These are phyloP conservation scores for Fraxinus dipetala DNA, from an alignment of 305 asterid genomes.

Conservation along the genomic window DNA sequence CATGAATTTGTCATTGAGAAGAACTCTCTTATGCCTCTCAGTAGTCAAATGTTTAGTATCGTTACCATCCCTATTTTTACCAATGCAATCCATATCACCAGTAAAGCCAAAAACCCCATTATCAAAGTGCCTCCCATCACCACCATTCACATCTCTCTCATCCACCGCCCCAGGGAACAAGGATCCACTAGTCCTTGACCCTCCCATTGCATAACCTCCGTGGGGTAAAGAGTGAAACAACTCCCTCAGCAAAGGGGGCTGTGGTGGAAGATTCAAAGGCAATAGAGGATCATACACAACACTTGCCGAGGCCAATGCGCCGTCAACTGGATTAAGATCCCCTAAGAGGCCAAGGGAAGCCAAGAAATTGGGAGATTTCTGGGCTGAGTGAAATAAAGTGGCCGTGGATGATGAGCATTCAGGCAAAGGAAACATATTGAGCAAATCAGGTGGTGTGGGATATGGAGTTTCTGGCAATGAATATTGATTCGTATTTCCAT, in stretches of 20 bases:
- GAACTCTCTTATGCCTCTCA: conserved; percentile 72
- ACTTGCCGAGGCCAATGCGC: conserved; percentile 24
- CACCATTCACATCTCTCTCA: conserved; percentile 43
- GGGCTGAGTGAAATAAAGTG: conserved; percentile 32
- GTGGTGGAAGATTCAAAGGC: conserved; percentile 72
- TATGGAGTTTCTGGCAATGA: conserved; percentile 30
- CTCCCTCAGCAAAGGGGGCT: conserved; percentile 73
- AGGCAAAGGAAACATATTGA: conserved; percentile 62
- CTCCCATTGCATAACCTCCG: conserved; percentile 38
- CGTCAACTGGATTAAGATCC: conserved; percentile 32
- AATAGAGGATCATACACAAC: conserved; percentile 61
- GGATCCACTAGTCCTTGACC: conserved; percentile 33
- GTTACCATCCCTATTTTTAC: conserved; percentile 51
- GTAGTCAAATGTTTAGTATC: conserved; percentile 62
- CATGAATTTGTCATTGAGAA: conserved; percentile 52
- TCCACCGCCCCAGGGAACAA: conserved; percentile 52
- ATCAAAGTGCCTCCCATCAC: conserved; percentile 42
- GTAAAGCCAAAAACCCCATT: conserved; percentile 59
- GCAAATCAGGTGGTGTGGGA: conserved; percentile 51
- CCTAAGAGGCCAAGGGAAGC: conserved; percentile 60
- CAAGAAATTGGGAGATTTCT: conserved; percentile 43
- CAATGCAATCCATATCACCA: conserved; percentile 49
- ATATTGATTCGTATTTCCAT: conserved; percentile 14
- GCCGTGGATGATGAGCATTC: conserved; percentile 34
- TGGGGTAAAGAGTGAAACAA: conserved; percentile 64